Conservation (phyloP, 1,139 yeast species). For the Kurtzmaniella quercitrusa region DNA sequence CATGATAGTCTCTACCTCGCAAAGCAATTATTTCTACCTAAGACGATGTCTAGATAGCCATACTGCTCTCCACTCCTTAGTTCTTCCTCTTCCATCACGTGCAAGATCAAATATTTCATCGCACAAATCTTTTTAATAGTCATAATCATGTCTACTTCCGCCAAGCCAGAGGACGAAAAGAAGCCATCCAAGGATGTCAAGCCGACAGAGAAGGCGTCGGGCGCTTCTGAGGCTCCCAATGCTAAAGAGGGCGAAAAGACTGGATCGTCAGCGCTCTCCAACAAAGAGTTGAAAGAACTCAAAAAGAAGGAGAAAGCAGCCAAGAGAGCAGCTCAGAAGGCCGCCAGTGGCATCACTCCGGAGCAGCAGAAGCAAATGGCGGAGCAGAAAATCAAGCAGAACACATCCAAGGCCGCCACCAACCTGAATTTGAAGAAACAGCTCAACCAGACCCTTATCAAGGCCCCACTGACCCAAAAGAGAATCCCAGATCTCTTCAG, state of each 20-base stretch:
- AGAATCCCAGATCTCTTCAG: constrained; percentile 69
- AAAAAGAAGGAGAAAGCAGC: constrained; percentile 90
- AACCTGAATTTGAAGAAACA: constrained; percentile 54
- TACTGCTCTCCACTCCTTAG: too few species aligned
- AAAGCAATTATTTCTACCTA: too few species aligned
- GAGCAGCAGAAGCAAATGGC: constrained; percentile 40
- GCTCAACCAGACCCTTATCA: constrained; percentile 49
- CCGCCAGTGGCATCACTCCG: constrained; percentile 46
- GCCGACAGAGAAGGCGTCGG: background rate
- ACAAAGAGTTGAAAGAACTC: constrained; percentile 81
- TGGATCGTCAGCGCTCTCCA: constrained; percentile 41
- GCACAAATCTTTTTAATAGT: background rate
- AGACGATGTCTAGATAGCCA: too few species aligned
- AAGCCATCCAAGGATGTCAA: background rate
- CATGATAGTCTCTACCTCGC: too few species aligned
- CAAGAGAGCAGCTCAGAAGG: constrained; percentile 70
- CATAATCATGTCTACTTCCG: background rate
- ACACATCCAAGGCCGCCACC: constrained; percentile 29
- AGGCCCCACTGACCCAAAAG: constrained; percentile 31
- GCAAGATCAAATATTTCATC: background rate
- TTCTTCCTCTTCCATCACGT: too few species aligned
- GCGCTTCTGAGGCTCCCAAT: background rate
- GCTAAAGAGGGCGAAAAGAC: constrained; percentile 2
- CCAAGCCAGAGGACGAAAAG: background rate
- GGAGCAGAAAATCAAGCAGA: constrained; percentile 39